Evolutionary conservation across 2,329 filamentous ascomycete genomes (phyloP), one percentile per base, ranked within the genome.

Genomic region (Hymenoscyphus fraxineus): DNA sequence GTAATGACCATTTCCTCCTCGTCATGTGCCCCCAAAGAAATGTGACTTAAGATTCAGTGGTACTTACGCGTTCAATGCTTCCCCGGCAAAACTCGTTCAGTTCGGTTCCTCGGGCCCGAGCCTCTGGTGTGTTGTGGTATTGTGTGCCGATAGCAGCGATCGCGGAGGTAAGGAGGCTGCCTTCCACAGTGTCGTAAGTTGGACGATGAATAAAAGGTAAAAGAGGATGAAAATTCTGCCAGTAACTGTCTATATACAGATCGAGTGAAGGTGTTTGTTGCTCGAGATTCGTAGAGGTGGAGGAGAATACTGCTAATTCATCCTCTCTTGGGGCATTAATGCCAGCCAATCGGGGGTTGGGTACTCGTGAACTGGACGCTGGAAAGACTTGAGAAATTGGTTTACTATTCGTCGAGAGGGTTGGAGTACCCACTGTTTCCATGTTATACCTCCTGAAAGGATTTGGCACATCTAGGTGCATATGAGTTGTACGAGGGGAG

Each of bases 391-490:
- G 72, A 73, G 72, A 68, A 64, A 73, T 62, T 64, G 72, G 65
- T 63, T 71, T 73, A 65, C 58, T 68, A 71, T 69, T 69, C 60
- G 71, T 71, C 69, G 73, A 68, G 61, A 70, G 69, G 70, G 71
- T 63, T 71, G 73, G 72, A 72, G 70, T 71, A 74, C 72, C 73
- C 71, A 74, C 73, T 72, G 72, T 70, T 72, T 74, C 73, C 72
- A 74, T 71, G 58, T 68, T 69, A 19, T 71, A 70, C 31, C 60
- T 67, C 22, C 70, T 69, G 68, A 66, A 70, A 27, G 67, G 22
- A 62, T 40, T 64, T 63, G 72, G 70, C 51, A 75, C 66, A 63
- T 72, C 70, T 59, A 73, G 66, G 32, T 72, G 66, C 60, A 62
- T 61, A 54, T 69, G 68, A 63, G 69, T 62, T 38, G 64, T 67